A percentile compares a stretch with the other conserved stretches of the same genome.
These are phyloP conservation scores for Phytophthora europaea DNA, from an alignment of 352 stramenopile species.

Conservation along the genomic window DNA sequence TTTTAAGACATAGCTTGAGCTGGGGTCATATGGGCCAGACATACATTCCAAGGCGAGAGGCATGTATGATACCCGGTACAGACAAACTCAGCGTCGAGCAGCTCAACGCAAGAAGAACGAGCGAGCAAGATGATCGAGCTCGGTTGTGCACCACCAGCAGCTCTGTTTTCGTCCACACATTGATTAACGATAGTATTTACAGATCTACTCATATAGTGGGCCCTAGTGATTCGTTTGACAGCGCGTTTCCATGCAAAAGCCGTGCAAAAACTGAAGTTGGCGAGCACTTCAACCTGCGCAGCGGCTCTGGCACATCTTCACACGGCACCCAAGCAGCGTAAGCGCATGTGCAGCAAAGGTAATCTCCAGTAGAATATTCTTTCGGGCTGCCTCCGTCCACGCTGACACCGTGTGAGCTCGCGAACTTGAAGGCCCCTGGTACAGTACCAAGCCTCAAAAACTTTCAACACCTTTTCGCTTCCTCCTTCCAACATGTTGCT, in stretches of 20 bases:
- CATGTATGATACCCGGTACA: too few relatives aligned
- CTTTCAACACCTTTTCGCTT: neutral
- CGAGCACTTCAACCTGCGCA: slow-evolving; percentile 21
- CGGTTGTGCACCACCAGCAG: neutral
- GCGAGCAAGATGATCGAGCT: neutral
- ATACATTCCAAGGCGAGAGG: too few relatives aligned
- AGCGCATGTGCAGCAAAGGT: slow-evolving; percentile 24
- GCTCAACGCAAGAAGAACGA: neutral
- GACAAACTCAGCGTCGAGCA: too few relatives aligned
- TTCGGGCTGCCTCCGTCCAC: neutral
- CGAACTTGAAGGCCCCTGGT: neutral
- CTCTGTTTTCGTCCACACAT: slow-evolving; percentile 5
- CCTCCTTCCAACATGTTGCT: neutral
- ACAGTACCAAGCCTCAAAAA: neutral
- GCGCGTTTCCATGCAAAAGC: slow-evolving; percentile 25
- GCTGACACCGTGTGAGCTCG: too few relatives aligned
- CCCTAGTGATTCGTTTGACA: slow-evolving; percentile 26
- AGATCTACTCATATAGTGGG: neutral
- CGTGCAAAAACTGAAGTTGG: slow-evolving; percentile 25
- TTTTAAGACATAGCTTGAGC: too few relatives aligned
- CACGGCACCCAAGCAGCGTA: slow-evolving; percentile 17
- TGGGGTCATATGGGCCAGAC: too few relatives aligned
- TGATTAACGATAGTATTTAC: slow-evolving; percentile 21
- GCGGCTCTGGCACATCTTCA: slow-evolving; percentile 17
- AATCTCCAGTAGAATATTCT: slow-evolving; percentile 19